Percentiles rank a stretch among this genome's conserved stretches.
phyloP scores from a whole-genome alignment of 2,329 filamentous ascomycete genomes.

The Microdochium nivale region DNA sequence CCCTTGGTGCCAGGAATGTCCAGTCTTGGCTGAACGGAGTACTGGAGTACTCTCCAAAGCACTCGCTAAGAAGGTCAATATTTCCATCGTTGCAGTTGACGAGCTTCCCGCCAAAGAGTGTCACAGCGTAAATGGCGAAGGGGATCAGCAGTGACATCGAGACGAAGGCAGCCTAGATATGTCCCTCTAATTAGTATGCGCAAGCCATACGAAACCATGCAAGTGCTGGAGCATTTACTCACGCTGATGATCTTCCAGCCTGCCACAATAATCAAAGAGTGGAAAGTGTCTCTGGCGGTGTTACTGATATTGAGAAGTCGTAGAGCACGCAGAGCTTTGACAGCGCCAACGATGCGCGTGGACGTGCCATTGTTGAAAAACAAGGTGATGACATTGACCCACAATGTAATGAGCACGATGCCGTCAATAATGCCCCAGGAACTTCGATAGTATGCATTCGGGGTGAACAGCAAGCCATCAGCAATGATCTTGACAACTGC shows the following conservation, averaged over 20 bases:
- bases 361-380: conserved; percentile 75
- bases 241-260: conserved; percentile 89
- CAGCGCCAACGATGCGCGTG: conserved; percentile 81
- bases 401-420: conserved; percentile 82
- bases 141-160: conserved; percentile 90
- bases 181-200: conserved; percentile 7
- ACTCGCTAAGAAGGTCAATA: conserved; percentile 53
- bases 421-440: conserved; percentile 97
- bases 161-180: conserved; percentile 66
- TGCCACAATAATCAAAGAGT: conserved; percentile 88
- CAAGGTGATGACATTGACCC: conserved; percentile 86
- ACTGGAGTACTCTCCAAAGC: conserved; percentile 74
- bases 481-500: conserved; percentile 88
- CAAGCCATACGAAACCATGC: not conserved
- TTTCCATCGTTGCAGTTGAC: conserved; percentile 67
- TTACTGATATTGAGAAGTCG: conserved; percentile 92
- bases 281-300: conserved; percentile 90
- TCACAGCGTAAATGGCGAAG: conserved; percentile 92
- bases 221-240: conserved; percentile 23
- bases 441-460: conserved; percentile 92
- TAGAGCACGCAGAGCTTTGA: conserved; percentile 90
- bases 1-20: conserved; percentile 74
- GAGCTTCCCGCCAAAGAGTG: conserved; percentile 81
- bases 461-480: conserved; percentile 92
- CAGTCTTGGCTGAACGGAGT: conserved; percentile 66